Conservation (phyloP, 1,284 basidiomycete species). For the Leccinum griseonigrum region DNA sequence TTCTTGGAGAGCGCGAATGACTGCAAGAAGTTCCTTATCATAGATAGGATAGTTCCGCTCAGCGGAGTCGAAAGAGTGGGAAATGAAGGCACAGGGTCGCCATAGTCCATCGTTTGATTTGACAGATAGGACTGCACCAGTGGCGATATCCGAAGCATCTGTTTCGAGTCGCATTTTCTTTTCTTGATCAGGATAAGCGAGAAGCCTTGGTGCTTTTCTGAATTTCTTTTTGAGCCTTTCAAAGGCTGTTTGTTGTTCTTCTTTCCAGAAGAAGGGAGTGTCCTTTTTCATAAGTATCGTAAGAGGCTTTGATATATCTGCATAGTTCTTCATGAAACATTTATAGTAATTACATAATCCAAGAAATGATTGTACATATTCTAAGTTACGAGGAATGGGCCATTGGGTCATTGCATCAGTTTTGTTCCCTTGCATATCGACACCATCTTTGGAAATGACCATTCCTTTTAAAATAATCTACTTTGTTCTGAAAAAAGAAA, state of each 20-base stretch:
- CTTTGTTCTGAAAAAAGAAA: neutral
- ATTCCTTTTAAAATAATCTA: neutral
- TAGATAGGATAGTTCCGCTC: neutral
- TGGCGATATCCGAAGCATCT: neutral
- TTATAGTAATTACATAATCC: neutral
- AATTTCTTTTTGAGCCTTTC: neutral
- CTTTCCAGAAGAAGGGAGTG: fast-evolving
- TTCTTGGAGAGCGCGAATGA: neutral
- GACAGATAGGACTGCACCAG: neutral
- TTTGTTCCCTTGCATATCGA: neutral
- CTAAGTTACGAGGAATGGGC: neutral
- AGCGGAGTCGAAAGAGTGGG: neutral
- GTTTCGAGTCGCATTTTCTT: neutral
- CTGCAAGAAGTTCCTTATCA: neutral
- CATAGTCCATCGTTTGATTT: neutral
- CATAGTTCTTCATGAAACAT: neutral
- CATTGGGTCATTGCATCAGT: neutral
- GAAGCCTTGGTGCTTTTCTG: neutral
- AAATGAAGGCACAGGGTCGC: neutral
- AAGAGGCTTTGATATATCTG: neutral
- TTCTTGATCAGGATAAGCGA: neutral
- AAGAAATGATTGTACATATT: neutral
- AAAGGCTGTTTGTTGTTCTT: neutral
- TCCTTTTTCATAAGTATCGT: neutral
- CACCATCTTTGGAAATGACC: neutral